Conservation (phyloP, 352 stramenopile species). For the Thraustochytrium striatum region DNA sequence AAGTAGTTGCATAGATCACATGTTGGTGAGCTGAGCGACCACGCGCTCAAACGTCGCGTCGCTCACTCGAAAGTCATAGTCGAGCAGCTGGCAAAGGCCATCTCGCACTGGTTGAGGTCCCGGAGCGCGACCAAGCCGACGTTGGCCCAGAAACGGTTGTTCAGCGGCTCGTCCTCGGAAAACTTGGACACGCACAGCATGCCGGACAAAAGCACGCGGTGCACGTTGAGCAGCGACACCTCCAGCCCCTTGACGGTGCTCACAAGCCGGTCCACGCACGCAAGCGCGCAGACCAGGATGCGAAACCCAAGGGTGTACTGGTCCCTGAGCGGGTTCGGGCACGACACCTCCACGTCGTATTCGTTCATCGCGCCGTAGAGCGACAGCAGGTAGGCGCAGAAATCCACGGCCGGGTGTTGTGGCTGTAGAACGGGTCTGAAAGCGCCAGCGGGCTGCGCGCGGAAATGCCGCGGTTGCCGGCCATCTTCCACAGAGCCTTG, state of each 20-base stretch:
- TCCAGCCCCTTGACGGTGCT: neutral
- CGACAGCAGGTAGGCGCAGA: neutral
- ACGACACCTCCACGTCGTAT: slow-evolving; percentile 28
- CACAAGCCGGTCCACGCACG: neutral
- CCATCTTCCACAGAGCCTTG: neutral
- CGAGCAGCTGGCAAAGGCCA: neutral
- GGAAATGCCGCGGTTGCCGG: neutral
- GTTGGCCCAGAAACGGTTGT: slow-evolving; percentile 27
- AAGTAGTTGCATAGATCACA: no score
- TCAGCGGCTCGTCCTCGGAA: slow-evolving; percentile 39
- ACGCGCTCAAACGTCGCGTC: slow-evolving; percentile 23
- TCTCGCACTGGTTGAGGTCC: slow-evolving; percentile 25
- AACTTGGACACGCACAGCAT: slow-evolving; percentile 44
- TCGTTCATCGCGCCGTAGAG: neutral
- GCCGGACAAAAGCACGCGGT: slow-evolving; percentile 15
- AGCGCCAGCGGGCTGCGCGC: neutral
- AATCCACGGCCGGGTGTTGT: neutral
- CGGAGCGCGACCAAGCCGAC: neutral
- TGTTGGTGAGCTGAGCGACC: no score
- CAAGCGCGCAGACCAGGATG: slow-evolving; percentile 1
- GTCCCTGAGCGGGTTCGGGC: neutral
- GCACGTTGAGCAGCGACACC: slow-evolving; percentile 5
- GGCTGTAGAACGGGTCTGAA: neutral
- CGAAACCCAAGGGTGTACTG: slow-evolving; percentile 8
- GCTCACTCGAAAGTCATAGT: neutral